Evolutionary conservation across 306 rosid species (phyloP).

Genomic region (Cucurbita pepo): DNA sequence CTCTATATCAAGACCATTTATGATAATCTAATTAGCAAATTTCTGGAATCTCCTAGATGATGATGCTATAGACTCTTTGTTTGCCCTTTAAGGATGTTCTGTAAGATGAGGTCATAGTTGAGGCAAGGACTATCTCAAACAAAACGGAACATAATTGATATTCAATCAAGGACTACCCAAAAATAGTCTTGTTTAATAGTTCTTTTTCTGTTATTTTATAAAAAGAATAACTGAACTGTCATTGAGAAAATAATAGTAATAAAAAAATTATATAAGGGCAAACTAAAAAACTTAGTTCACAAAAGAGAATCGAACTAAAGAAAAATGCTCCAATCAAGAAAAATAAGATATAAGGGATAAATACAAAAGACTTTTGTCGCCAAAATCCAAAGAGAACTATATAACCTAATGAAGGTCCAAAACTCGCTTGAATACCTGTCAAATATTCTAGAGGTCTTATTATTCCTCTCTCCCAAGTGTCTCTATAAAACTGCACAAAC

Average conservation of each 20-base stretch:
- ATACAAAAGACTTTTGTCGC: neutral
- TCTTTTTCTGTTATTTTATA: neutral
- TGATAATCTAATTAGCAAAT: neutral
- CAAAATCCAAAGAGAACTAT: neutral
- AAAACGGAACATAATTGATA: neutral
- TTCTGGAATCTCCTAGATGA: neutral
- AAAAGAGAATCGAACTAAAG: neutral
- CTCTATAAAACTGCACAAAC: no score
- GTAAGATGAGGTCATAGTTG: no score
- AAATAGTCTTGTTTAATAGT: neutral
- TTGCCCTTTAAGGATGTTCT: neutral
- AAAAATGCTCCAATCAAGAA: neutral
- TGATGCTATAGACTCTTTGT: neutral
- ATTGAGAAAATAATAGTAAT: neutral
- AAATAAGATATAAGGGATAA: neutral
- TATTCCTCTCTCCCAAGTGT: no score
- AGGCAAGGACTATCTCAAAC: neutral
- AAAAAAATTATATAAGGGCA: neutral
- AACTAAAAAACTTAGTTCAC: neutral
- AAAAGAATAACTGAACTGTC: no score
- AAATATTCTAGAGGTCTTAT: no score
- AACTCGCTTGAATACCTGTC: neutral
- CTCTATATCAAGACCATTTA: conserved; percentile 1
- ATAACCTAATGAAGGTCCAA: neutral
- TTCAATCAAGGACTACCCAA: neutral